Evolutionary conservation across 139 green algal genomes (phyloP).

Genomic region (Spirogloea muscicola): DNA sequence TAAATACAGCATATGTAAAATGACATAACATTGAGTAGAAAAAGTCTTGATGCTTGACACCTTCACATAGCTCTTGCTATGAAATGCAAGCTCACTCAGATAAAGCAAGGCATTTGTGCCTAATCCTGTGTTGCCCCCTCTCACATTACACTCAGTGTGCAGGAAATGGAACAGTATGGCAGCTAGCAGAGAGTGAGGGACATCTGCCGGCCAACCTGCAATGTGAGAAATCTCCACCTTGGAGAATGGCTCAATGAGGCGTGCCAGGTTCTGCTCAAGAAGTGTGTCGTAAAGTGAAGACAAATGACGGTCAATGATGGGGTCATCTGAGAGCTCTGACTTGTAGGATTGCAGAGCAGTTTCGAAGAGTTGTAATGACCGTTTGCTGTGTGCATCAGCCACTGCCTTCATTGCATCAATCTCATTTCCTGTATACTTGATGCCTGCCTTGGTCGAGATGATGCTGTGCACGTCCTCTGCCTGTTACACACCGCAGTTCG

Average conservation of each 20-base stretch:
- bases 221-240: slow-evolving; percentile 90
- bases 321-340: slow-evolving; percentile 76
- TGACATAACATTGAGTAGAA: no score
- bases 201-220: no score
- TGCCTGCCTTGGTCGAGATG: slow-evolving; percentile 83
- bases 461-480: slow-evolving; percentile 74
- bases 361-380: slow-evolving; percentile 74
- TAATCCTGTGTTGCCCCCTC: no score
- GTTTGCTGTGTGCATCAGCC: slow-evolving; percentile 77
- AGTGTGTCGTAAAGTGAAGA: slow-evolving; percentile 67
- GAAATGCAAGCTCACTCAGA: no score
- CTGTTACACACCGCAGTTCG: no score
- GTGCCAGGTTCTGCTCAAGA: slow-evolving; percentile 59
- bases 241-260: slow-evolving; percentile 91
- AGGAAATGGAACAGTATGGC: no score
- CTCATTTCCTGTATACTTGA: slow-evolving; percentile 83
- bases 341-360: slow-evolving; percentile 64
- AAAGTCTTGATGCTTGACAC: no score
- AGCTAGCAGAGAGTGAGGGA: no score
- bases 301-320: slow-evolving; percentile 84
- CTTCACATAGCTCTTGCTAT: no score
- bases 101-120: no score
- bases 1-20: no score
- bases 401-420: slow-evolving; percentile 90
- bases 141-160: no score